These are phyloP conservation scores for Myxozyma vanderwaltii DNA, from an alignment of 805 yeast species.

Conservation along the genomic window DNA sequence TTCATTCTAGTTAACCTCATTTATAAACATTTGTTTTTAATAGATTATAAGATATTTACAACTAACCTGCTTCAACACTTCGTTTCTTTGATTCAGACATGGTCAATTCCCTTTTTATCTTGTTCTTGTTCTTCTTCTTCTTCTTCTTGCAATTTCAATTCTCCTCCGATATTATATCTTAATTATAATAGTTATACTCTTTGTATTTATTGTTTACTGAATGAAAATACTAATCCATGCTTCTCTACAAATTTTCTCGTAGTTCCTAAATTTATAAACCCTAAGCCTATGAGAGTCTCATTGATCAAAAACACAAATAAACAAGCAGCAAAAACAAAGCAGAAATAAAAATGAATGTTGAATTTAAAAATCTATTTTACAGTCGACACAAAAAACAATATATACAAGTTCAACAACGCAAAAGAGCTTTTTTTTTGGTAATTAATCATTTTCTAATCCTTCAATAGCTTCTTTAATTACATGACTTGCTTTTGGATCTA, in stretches of 20 bases:
- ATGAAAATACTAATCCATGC: no score
- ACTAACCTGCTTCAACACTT: background rate
- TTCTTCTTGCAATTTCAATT: no score
- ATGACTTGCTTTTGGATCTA: constrained; percentile 78
- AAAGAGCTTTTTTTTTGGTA: no score
- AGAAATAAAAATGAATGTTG: no score
- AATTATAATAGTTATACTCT: no score
- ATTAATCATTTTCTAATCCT: constrained; percentile 24
- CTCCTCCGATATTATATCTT: no score
- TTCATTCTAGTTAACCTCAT: background rate
- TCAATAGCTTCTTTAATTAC: constrained; percentile 84
- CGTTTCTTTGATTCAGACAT: constrained; percentile 3
- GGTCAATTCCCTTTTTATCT: no score
- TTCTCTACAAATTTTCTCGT: background rate
- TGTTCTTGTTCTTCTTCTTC: background rate
- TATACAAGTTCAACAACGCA: no score
- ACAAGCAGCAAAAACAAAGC: background rate
- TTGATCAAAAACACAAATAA: background rate
- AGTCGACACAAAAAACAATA: background rate
- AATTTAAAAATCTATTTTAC: no score
- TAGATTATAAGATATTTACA: no score
- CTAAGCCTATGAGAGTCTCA: background rate
- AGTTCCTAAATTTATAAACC: background rate
- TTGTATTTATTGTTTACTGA: no score
- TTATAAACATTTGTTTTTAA: no score